Percentiles rank a stretch among this genome's conserved stretches.
Evolutionary conservation across 75 land plant genomes (phyloP).

Genomic region (Larix kaempferi): DNA sequence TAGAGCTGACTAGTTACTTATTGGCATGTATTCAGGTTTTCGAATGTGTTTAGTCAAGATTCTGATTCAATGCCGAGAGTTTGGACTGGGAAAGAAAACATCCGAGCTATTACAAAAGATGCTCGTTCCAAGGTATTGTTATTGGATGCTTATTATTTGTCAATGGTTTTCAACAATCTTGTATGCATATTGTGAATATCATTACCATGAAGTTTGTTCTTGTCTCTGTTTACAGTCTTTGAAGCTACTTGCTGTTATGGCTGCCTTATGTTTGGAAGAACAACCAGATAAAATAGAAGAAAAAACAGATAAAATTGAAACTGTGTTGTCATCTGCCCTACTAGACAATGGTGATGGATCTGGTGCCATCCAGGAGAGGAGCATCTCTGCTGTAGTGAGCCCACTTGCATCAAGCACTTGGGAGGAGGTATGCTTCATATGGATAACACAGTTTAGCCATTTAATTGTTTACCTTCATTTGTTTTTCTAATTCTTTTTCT

Average conservation of each 20-base stretch:
- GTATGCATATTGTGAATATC: background rate
- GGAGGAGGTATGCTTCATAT: slow-evolving; percentile 61
- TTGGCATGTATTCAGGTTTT: slow-evolving; percentile 50
- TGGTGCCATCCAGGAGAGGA: slow-evolving; percentile 22
- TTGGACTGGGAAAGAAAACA: slow-evolving; percentile 92
- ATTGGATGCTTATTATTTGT: background rate
- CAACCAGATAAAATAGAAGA: slow-evolving; percentile 28
- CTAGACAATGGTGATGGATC: slow-evolving; percentile 25
- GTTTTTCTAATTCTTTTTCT: background rate
- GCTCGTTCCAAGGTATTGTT: slow-evolving; percentile 64
- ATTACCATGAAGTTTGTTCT: background rate
- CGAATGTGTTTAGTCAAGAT: slow-evolving; percentile 72
- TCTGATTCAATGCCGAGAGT: slow-evolving; percentile 86
- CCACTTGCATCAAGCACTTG: slow-evolving; percentile 89
- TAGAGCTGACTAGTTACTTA: slow-evolving; percentile 1
- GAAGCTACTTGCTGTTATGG: slow-evolving; percentile 68
- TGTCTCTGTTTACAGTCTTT: slow-evolving; percentile 42
- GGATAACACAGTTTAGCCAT: background rate
- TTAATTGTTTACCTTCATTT: background rate
- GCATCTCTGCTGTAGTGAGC: slow-evolving; percentile 19
- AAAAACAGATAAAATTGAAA: slow-evolving; percentile 35
- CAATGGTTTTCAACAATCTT: background rate
- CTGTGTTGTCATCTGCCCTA: slow-evolving; percentile 46
- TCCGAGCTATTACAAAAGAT: slow-evolving; percentile 63
- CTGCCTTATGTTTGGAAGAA: slow-evolving; percentile 74